A percentile compares a stretch with the other conserved stretches of the same genome.
phyloP scores from a whole-genome alignment of 495 filamentous ascomycete species.

The Aspergillus coremiiformis region DNA sequence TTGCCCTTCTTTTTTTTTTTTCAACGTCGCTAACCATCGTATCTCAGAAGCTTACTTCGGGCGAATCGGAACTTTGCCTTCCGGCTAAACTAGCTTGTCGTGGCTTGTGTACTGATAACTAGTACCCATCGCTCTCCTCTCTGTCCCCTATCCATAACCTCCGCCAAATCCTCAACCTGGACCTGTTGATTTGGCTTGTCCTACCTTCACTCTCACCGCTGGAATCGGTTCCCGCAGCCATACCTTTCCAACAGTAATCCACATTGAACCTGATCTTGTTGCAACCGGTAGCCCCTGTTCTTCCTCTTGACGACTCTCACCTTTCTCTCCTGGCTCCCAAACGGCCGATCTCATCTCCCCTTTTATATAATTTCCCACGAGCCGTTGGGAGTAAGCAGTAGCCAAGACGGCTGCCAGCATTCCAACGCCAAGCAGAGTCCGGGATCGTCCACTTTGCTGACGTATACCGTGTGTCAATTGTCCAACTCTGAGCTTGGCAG shows the following conservation, averaged over 20 bases:
- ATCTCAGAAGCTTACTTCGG: constrained; percentile 9
- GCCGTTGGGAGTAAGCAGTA: constrained; percentile 10
- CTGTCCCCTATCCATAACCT: constrained; percentile 12
- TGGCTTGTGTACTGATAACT: constrained; percentile 9
- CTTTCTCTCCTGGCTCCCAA: not conserved
- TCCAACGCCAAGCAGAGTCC: constrained; percentile 26
- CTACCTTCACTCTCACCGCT: not conserved
- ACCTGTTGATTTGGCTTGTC: not conserved
- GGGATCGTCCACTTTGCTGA: constrained; percentile 23
- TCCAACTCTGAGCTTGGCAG: constrained; percentile 29
- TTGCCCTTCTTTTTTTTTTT: not conserved
- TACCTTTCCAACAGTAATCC: not conserved
- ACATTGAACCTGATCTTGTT: not conserved
- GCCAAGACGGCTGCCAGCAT: constrained; percentile 31
- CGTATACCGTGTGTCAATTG: constrained; percentile 22
- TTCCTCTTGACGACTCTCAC: not conserved
- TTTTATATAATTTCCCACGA: constrained; percentile 19
- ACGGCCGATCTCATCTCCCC: not conserved
- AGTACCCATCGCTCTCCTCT: constrained; percentile 9
- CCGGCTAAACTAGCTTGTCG: constrained; percentile 16
- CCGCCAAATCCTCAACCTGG: constrained; percentile 8
- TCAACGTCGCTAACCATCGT: constrained; percentile 12
- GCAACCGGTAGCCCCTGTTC: not conserved
- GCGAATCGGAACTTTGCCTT: constrained; percentile 23
- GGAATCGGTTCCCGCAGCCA: not conserved